phyloP scores from a whole-genome alignment of 257 asterid species.

The Pogostemon cablin region DNA sequence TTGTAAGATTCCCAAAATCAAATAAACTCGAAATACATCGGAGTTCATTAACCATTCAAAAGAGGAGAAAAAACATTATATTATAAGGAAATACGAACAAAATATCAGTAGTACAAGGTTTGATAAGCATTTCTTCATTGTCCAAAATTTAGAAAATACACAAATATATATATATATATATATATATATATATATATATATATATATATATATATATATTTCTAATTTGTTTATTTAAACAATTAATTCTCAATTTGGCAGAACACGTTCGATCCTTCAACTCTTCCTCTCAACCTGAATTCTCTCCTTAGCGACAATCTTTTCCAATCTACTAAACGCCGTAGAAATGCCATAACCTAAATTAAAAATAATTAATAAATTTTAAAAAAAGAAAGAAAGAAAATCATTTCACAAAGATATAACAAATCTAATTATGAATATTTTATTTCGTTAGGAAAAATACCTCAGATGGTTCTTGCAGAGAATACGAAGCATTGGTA shows the following conservation, averaged over 20 bases:
- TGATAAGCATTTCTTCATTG: constrained; percentile 27
- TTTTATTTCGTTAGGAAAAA: background rate
- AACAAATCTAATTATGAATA: background rate
- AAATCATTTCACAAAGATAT: no score
- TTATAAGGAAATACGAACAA: no score
- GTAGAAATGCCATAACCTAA: constrained; percentile 82
- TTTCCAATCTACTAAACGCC: constrained; percentile 81
- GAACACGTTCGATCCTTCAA: constrained; percentile 53
- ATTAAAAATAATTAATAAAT: background rate
- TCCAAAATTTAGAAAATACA: constrained; percentile 29
- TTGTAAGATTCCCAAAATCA: no score
- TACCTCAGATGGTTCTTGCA: constrained; percentile 93
- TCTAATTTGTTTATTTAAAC: background rate
- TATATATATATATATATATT: constrained; percentile 20
- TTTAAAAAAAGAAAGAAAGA: no score
- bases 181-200: constrained; percentile 15
- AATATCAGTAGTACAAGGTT: background rate
- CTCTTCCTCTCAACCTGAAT: constrained; percentile 46
- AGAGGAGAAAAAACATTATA: no score
- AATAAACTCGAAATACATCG: no score
- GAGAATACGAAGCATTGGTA: constrained; percentile 77
- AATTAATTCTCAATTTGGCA: constrained; percentile 36
- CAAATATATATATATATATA: background rate
- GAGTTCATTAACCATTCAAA: no score
- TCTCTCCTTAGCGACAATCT: constrained; percentile 48